Base-by-base conservation (phyloP, 2,329 filamentous ascomycete species). In the Didymella glomerata region DNA sequence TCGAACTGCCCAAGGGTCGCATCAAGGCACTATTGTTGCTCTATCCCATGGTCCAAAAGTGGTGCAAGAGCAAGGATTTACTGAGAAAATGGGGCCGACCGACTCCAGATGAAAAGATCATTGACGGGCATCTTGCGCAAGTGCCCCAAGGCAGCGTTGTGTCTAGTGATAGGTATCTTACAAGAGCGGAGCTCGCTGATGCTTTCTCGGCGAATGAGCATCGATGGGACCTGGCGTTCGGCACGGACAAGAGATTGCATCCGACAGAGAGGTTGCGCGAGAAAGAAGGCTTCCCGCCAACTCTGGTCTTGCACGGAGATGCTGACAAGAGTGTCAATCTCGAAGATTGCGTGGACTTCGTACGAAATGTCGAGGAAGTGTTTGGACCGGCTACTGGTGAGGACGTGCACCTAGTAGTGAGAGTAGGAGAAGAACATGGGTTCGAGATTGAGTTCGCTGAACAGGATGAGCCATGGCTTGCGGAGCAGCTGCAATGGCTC, bases 381-480 rank as follows among this genome's bases (percentile, higher is more conserved):
- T 45, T 53, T n/a, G 47, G 48, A 5, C 34, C 30, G 6, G 40
- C 38, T 42, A 45, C n/a, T 24, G n/a, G 24, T 25, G 34, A 54
- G 28, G 14, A 20, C 47, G 28, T 49, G 4, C 36, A 47, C 16
- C 3, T 48, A n/a, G 28, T 61, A 0, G 41, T 48, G 9, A 46
- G 40, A 44, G 32, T 53, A 45, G 30, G 41, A 40, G 58, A 52
- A 22, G 61, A 60, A 38, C 62, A 66, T 42, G 61, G 61, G 3
- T 63, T 66, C 36, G 61, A 66, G 13, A 54, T 36, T 7, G 55
- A 53, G 18, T 36, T 54, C 22, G 36, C 24, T 9, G 52, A 53
- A 38, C 32, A 60, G 22, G 55, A 61, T 25, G 55, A 58, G 38
- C 50, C 32, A 20, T 66, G 61, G 61, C 57, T 66, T 38, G 50